A percentile compares a stretch with the other conserved stretches of the same genome.
Conservation (phyloP, 371 early-diverging fungal species). For the Funneliformis caledonium region DNA sequence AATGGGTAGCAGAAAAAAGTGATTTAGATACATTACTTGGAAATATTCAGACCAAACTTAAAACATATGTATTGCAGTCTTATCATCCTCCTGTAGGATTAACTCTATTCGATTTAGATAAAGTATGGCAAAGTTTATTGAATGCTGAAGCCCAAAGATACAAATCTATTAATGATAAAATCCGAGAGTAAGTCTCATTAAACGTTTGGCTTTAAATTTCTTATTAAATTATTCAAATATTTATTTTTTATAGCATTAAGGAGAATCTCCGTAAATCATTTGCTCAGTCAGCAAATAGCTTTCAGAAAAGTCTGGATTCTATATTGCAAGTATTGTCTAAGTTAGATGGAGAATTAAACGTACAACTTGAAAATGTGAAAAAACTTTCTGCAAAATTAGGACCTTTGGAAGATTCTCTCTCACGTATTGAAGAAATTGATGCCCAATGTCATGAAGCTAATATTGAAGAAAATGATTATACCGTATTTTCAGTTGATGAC, state of each 20-base stretch:
- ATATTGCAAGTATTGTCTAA: slow-evolving; percentile 69
- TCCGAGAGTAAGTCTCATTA: slow-evolving; percentile 68
- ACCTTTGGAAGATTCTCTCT: slow-evolving; percentile 59
- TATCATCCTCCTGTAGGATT: slow-evolving; percentile 84
- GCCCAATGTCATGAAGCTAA: slow-evolving; percentile 79
- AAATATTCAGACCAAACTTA: slow-evolving; percentile 93
- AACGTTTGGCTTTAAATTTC: background rate
- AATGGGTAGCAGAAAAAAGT: slow-evolving; percentile 89
- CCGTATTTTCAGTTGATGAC: slow-evolving; percentile 88
- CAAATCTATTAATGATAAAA: slow-evolving; percentile 75
- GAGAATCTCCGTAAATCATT: slow-evolving; percentile 73
- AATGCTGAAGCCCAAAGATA: slow-evolving; percentile 79
- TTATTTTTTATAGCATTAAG: slow-evolving; percentile 63
- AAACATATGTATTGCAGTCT: slow-evolving; percentile 87
- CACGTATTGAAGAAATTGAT: slow-evolving; percentile 67
- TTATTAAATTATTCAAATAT: background rate
- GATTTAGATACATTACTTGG: slow-evolving; percentile 87
- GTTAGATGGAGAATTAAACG: slow-evolving; percentile 73
- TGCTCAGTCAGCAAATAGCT: slow-evolving; percentile 80
- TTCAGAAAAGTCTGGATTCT: slow-evolving; percentile 67
- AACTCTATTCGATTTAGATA: slow-evolving; percentile 76
- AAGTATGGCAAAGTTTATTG: slow-evolving; percentile 73
- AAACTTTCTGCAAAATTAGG: slow-evolving; percentile 55
- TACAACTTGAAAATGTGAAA: slow-evolving; percentile 73
- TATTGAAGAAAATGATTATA: slow-evolving; percentile 93